Base-by-base conservation (phyloP, 495 filamentous ascomycete genomes). In the Daldinia grandis region DNA sequence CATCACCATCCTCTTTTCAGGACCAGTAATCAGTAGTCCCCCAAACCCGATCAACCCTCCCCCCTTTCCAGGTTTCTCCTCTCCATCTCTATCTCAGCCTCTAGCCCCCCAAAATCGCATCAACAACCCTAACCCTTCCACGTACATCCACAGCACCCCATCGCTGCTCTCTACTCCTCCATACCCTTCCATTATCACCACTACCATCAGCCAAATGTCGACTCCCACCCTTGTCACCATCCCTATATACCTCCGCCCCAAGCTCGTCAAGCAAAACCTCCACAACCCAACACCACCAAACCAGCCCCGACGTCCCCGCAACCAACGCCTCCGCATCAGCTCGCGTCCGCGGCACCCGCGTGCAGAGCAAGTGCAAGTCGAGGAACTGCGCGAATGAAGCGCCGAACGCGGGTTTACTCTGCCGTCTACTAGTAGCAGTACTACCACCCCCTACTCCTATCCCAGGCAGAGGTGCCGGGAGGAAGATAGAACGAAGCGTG, bases 181-280 rank as follows among this genome's bases (percentile, higher is more conserved):
- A 65, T 7, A 1, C 27, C 33, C 66, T 60, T 28, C 55, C 31
- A 37, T 19, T 21, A 27, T 27, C 30, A n/a, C 21, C 37, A 49
- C 17, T 7, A 27, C 38, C 42, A 47, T 0, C 19, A 24, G 9
- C 9, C 19, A 21, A 0, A 24, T 19, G 19, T 25, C 35, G 35
- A 5, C 12, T 28, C 3, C 12, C 21, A 42, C 47, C 49, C 15
- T 49, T 44, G 4, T 38, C 54, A 35, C 12, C 54, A 17, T 40
- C 67, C 17, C 2, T 65, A 67, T 44, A 51, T 28, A 64, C 62
- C 76, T 72, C 80, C 12, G 76, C 66, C 24, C 81, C 81, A 7
- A 79, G 19, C 68, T 82, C 80, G 58, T 85, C 82, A 3, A 82
- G 49, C 66, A 85, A 47, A n/a, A 82, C 78, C 74, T 85, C 82